Evolutionary conservation across 2,329 filamentous ascomycete genomes (phyloP).

Genomic region (Zopfia rhizophila): DNA sequence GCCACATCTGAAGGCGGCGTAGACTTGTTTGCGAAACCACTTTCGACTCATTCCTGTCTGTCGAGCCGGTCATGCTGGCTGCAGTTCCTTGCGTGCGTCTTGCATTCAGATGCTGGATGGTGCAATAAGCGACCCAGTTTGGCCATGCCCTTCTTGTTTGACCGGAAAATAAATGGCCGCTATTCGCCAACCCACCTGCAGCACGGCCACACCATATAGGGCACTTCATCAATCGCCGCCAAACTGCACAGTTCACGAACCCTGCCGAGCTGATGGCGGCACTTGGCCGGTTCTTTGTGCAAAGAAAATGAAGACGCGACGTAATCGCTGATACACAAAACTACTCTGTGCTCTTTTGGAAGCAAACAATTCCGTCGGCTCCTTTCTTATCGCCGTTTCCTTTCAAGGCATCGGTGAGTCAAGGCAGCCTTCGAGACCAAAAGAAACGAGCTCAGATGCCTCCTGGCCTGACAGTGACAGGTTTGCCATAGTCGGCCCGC

Average conservation of each 20-base stretch:
- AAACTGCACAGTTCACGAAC: conserved; percentile 34
- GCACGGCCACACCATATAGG: conserved; percentile 14
- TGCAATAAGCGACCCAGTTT: conserved; percentile 17
- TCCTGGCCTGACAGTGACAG: conserved; percentile 19
- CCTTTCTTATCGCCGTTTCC: conserved; percentile 1
- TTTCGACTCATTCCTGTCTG: conserved; percentile 31
- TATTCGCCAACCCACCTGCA: conserved; percentile 34
- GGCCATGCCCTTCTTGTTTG: conserved; percentile 40
- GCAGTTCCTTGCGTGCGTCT: conserved; percentile 25
- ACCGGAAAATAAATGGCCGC: conserved; percentile 37
- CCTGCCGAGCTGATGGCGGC: conserved; percentile 36
- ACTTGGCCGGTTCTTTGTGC: conserved; percentile 7
- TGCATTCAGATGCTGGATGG: conserved; percentile 32
- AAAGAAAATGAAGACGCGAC: not conserved
- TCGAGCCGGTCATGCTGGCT: conserved; percentile 27
- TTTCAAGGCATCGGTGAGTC: conserved; percentile 25
- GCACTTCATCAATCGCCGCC: conserved; percentile 4
- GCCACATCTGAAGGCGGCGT: conserved; percentile 9
- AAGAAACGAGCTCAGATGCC: not conserved
- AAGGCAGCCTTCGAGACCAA: conserved; percentile 19
- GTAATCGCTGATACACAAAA: not conserved
- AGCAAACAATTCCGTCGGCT: conserved; percentile 3
- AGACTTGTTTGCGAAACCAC: not conserved
- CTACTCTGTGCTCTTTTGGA: conserved; percentile 1
- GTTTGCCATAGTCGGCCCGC: conserved; percentile 19